Percentiles rank a stretch among this genome's conserved stretches.
Conservation (phyloP, 495 filamentous ascomycete species). For the Collariella sp. region DNA sequence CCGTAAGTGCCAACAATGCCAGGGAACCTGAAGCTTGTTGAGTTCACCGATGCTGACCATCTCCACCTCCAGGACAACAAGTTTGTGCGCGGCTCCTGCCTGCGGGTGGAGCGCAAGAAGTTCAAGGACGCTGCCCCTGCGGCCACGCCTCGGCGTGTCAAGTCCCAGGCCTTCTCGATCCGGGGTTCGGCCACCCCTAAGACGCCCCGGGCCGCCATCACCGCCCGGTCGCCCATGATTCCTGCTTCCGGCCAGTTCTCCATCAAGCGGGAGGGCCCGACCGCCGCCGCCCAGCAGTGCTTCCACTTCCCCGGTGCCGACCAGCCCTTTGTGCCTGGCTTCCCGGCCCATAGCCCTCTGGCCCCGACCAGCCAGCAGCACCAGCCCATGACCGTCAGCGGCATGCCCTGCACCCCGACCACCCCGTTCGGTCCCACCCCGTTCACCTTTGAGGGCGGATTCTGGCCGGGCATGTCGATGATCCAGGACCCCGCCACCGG, state of each 20-base stretch:
- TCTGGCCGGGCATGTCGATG: constrained; percentile 1
- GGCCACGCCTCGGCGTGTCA: constrained; percentile 9
- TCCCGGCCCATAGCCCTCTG: neutral
- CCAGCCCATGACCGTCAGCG: neutral
- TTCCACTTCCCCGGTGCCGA: neutral
- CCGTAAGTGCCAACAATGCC: constrained; percentile 10
- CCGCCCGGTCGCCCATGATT: neutral
- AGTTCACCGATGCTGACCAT: constrained; percentile 6
- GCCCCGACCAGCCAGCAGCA: neutral
- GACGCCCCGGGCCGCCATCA: neutral
- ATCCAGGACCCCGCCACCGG: constrained; percentile 5
- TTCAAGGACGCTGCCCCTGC: neutral
- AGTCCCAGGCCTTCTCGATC: constrained; percentile 10
- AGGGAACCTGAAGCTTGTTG: no score
- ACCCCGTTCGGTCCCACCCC: neutral
- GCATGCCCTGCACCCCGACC: constrained; percentile 1
- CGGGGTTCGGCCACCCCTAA: constrained; percentile 1
- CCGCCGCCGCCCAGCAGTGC: neutral
- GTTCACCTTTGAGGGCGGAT: constrained; percentile 2
- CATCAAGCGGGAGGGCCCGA: neutral
- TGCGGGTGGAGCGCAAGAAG: constrained; percentile 18
- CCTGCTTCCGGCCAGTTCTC: neutral
- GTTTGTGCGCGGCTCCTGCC: neutral
- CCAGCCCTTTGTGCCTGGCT: neutral
- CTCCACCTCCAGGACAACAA: neutral